Base-by-base conservation (phyloP, 805 yeast species). In the Wickerhamiella spandovensis region DNA sequence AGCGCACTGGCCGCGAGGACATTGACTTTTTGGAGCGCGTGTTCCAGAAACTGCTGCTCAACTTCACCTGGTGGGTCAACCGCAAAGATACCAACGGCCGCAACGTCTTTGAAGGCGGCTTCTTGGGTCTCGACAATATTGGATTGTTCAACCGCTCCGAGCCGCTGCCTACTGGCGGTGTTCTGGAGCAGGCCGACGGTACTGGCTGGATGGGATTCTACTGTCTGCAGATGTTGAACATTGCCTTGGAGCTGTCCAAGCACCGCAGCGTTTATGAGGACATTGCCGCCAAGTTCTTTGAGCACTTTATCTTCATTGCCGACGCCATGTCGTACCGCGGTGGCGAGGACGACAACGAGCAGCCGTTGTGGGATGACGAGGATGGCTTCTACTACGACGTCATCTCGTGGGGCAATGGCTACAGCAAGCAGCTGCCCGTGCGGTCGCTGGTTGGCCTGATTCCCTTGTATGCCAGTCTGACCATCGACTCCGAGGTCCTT, bases 151-250 rank as follows among this genome's bases (percentile, higher is more conserved):
- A 88, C 66, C 76, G 97, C 64, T 84, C 95, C 5, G 97, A 88
- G 69, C 92, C 94, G 1, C 71, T 85, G 59, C 97, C 97, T 39
- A 85, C 94, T 1, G 95, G 95, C 39, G 95, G 95, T 46, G 77
- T 74, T 37, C 73, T 88, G 55, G 94, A 86, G 63, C 97, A 88
- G 67, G 95, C 96, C 0, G 97, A 88, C 67, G 84, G 95, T 15
- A 89, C 97, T 10, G 96, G 96, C 25, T 88, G 97, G 97, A 85
- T 88, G 92, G 96, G 95, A 0, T 88, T 90, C 70, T 88, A 82
- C 69, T 77, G 84, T 28, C 72, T 89, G 60, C 89, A 84, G 63
- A 87, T 88, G 96, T 75, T 89, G 67, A 88, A 86, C 65, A 89
- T 89, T 63, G 89, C 96, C 0, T 73, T 88, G 54, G 96, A 89